A percentile compares a stretch with the other conserved stretches of the same genome.
These are phyloP conservation scores for Fusarium ramigenum DNA, from an alignment of 2,329 filamentous ascomycete species.

Conservation along the genomic window DNA sequence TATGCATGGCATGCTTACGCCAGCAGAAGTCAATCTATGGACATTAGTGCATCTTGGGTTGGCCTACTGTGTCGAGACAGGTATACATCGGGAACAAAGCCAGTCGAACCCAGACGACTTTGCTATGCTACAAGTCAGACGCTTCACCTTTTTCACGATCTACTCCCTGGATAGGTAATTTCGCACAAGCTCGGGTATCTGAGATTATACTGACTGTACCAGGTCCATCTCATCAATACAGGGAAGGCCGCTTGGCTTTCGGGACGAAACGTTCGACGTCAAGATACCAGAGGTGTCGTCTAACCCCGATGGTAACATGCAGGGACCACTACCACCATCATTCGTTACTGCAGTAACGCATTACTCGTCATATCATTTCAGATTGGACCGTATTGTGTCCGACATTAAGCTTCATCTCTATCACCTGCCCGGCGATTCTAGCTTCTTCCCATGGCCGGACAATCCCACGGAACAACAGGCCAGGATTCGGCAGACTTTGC, in stretches of 20 bases:
- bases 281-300: background rate
- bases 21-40: background rate
- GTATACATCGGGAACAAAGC: background rate
- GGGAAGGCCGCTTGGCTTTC: background rate
- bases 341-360: background rate
- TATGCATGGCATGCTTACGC: background rate
- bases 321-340: fast-evolving
- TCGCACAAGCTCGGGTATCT: background rate
- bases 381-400: background rate
- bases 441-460: constrained; percentile 17
- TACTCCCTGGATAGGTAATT: background rate
- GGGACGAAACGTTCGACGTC: background rate
- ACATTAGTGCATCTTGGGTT: background rate
- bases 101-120: fast-evolving
- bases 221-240: background rate
- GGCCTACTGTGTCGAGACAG: background rate
- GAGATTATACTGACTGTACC: background rate
- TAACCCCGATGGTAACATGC: too few relatives aligned
- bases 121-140: background rate
- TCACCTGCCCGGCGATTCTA: constrained; percentile 25
- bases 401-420: background rate
- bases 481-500: background rate
- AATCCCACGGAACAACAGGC: background rate
- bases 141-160: background rate
- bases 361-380: background rate